Percentiles rank a stretch among this genome's conserved stretches.
These are phyloP conservation scores for Zizania palustris DNA, from an alignment of 202 grass and related monocot genomes.

Conservation along the genomic window DNA sequence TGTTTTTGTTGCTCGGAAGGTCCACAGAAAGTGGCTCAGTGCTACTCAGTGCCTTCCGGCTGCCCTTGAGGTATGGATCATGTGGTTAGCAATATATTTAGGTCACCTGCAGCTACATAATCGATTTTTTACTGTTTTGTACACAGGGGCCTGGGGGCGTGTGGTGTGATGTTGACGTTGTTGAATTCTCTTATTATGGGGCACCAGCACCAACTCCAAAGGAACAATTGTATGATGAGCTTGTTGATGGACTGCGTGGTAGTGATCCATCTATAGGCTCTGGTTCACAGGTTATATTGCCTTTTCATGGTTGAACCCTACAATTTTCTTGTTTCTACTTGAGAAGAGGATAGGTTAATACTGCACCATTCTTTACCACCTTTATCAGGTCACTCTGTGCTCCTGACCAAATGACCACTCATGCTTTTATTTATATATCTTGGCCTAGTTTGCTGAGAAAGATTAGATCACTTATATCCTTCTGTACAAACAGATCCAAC, in stretches of 20 bases:
- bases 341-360: background rate
- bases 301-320: background rate
- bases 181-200: conserved; percentile 77
- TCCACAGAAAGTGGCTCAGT: conserved; percentile 62
- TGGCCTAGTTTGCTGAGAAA: no score
- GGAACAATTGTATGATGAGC: conserved; percentile 67
- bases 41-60: conserved; percentile 21
- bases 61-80: conserved; percentile 19
- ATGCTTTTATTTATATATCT: no score
- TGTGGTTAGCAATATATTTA: background rate
- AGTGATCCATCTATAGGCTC: conserved; percentile 76
- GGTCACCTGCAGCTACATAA: background rate
- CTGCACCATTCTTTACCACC: no score
- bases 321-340: background rate
- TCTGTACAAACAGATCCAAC: background rate
- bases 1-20: conserved; percentile 67
- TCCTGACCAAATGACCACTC: background rate
- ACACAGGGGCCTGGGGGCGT: conserved; percentile 61
- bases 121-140: background rate
- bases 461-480: no score
- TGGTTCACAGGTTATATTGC: conserved; percentile 58
- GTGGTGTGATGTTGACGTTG: conserved; percentile 75
- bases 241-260: conserved; percentile 62
- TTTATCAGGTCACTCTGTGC: background rate
- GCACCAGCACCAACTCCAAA: conserved; percentile 62